A percentile compares a stretch with the other conserved stretches of the same genome.
These are phyloP conservation scores for Ophiobolus disseminans DNA, from an alignment of 2,329 filamentous ascomycete species.

Conservation along the genomic window DNA sequence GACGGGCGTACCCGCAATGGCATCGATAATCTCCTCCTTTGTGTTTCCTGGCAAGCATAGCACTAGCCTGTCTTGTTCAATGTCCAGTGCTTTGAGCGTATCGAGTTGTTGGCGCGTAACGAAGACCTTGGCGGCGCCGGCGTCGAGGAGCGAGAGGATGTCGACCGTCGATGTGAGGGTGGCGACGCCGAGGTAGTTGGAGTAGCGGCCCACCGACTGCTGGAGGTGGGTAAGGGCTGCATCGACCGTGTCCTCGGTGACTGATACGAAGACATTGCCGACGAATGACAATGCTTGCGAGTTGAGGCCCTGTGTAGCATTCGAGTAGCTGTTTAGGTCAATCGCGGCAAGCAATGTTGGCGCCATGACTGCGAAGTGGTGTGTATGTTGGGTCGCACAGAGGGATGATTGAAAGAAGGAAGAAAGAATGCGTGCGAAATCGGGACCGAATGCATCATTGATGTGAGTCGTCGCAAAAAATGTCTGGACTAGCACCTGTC, in stretches of 20 bases:
- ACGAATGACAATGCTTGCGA: slow-evolving; percentile 63
- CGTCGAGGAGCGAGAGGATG: slow-evolving; percentile 80
- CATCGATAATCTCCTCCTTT: slow-evolving; percentile 50
- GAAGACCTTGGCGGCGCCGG: slow-evolving; percentile 84
- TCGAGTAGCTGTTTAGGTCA: slow-evolving; percentile 54
- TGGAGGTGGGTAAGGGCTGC: slow-evolving; percentile 61
- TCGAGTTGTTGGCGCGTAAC: slow-evolving; percentile 74
- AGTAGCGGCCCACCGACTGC: slow-evolving; percentile 62
- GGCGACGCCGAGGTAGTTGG: slow-evolving; percentile 79
- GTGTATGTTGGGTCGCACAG: neutral
- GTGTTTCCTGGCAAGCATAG: slow-evolving; percentile 58
- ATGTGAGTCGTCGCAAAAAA: slow-evolving; percentile 20
- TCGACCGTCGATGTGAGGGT: slow-evolving; percentile 72
- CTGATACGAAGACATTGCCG: slow-evolving; percentile 63
- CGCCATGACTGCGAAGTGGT: slow-evolving; percentile 49
- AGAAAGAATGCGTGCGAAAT: slow-evolving; percentile 12
- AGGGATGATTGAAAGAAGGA: neutral
- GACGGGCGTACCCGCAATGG: slow-evolving; percentile 51
- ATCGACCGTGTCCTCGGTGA: slow-evolving; percentile 57
- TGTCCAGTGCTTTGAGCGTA: slow-evolving; percentile 58
- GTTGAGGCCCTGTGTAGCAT: slow-evolving; percentile 58
- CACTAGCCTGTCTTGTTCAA: slow-evolving; percentile 65
- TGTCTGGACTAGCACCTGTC: slow-evolving; percentile 9
- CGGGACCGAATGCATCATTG: too few species aligned
- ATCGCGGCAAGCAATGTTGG: slow-evolving; percentile 58